A percentile compares a stretch with the other conserved stretches of the same genome.
Evolutionary conservation across 331 rosid genomes (phyloP).

Genomic region (Arachis monticola): DNA sequence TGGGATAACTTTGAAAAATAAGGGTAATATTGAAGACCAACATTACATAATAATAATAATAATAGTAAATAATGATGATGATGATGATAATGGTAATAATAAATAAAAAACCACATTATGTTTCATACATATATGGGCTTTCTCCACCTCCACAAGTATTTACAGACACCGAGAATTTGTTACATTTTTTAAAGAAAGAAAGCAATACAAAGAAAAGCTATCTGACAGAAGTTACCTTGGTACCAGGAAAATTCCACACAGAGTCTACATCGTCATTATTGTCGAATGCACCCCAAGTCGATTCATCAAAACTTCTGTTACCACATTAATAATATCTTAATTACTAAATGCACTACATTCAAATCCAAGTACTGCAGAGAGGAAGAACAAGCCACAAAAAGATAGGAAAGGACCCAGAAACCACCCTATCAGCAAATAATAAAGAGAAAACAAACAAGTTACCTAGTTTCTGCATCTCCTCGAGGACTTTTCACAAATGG

Average conservation of each 20-base stretch:
- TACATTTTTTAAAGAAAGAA: conserved; percentile 14
- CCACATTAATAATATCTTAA: conserved; percentile 39
- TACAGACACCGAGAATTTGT: conserved; percentile 1
- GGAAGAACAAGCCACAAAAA: conserved; percentile 10
- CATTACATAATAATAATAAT: conserved; percentile 1
- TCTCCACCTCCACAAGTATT: conserved; percentile 21
- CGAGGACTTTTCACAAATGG: conserved; percentile 66
- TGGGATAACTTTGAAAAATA: conserved; percentile 21
- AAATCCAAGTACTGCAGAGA: conserved; percentile 14
- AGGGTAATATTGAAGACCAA: background rate
- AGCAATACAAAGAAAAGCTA: conserved; percentile 1
- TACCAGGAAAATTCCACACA: conserved; percentile 76
- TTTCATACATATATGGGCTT: conserved; percentile 7
- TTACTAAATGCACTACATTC: conserved; percentile 34
- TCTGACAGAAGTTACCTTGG: conserved; percentile 60
- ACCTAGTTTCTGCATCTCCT: conserved; percentile 77
- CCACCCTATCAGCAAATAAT: background rate
- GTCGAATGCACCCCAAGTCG: conserved; percentile 92
- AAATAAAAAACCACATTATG: background rate
- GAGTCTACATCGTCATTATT: conserved; percentile 86
- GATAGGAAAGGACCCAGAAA: conserved; percentile 16
- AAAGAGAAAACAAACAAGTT: conserved; percentile 11
- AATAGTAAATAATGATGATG: too few species aligned
- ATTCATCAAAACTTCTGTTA: conserved; percentile 80
- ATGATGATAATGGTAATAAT: too few species aligned